Conservation (phyloP, 2,329 filamentous ascomycete species). For the Fusarium newnesense region DNA sequence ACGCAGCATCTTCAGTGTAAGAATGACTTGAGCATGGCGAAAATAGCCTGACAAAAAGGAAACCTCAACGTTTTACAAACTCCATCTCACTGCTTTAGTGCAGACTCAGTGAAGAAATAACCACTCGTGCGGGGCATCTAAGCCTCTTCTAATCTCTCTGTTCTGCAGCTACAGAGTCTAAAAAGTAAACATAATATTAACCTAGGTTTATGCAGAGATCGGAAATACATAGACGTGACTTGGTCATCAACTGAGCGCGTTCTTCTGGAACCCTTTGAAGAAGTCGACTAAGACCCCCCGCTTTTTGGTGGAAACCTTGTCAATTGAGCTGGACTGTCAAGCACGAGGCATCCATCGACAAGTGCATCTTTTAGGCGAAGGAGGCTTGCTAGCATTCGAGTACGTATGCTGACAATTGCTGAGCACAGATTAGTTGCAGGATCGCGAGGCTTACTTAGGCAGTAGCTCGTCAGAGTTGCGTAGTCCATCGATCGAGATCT, state of each 20-base stretch:
- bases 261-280: slow-evolving; percentile 32
- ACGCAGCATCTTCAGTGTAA: slow-evolving; percentile 1
- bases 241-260: slow-evolving; percentile 1
- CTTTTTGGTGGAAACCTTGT: slow-evolving; percentile 28
- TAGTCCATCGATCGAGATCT: not conserved
- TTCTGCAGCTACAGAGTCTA: slow-evolving; percentile 6
- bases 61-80: not conserved
- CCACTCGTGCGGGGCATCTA: slow-evolving; percentile 11
- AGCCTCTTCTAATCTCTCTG: slow-evolving; percentile 8
- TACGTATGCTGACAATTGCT: slow-evolving; percentile 12
- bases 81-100: slow-evolving; percentile 16
- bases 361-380: slow-evolving; percentile 13
- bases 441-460: slow-evolving; percentile 19
- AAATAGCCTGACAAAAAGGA: slow-evolving; percentile 5
- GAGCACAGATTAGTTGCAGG: slow-evolving; percentile 9
- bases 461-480: slow-evolving; percentile 13
- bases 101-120: not conserved
- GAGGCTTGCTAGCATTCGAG: slow-evolving; percentile 16
- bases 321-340: slow-evolving; percentile 7
- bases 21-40: not conserved
- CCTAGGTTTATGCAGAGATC: not conserved
- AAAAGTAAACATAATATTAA: slow-evolving; percentile 12
- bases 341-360: slow-evolving; percentile 23
- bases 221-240: slow-evolving; percentile 7
- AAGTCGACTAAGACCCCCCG: slow-evolving; percentile 20